Percentiles rank a stretch among this genome's conserved stretches.
These are phyloP conservation scores for Echeveria elegans DNA, from an alignment of 164 flowering plant species.

Conservation along the genomic window DNA sequence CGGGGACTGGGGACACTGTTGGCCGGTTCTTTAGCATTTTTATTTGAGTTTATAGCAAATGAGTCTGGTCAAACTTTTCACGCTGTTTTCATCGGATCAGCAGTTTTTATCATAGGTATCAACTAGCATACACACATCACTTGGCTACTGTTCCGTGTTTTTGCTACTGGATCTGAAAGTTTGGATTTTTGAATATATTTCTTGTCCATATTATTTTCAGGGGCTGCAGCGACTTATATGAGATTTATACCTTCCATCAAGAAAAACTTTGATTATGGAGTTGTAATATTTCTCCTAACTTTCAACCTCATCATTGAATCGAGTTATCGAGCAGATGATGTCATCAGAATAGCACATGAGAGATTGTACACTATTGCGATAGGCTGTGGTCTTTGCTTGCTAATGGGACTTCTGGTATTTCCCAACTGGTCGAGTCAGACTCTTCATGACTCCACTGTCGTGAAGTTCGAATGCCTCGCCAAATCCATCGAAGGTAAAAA, in stretches of 20 bases:
- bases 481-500: constrained; percentile 64
- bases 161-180: constrained; percentile 19
- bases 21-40: constrained; percentile 77
- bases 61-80: constrained; percentile 34
- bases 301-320: constrained; percentile 81
- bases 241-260: constrained; percentile 77
- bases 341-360: constrained; percentile 51
- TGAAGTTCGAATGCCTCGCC: constrained; percentile 73
- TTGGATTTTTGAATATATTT: background rate
- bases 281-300: constrained; percentile 79
- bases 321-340: constrained; percentile 62
- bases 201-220: constrained; percentile 16
- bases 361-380: constrained; percentile 31
- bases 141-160: background rate
- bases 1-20: constrained; percentile 81
- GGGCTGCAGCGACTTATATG: constrained; percentile 51
- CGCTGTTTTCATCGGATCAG: constrained; percentile 59
- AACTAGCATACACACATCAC: too few species aligned
- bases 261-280: constrained; percentile 87
- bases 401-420: constrained; percentile 2
- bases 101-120: constrained; percentile 66
- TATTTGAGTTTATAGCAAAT: constrained; percentile 56
- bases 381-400: background rate
- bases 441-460: constrained; percentile 58
- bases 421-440: constrained; percentile 78